Percentiles rank a stretch among this genome's conserved stretches.
These are phyloP conservation scores for Pinus taeda DNA, from an alignment of 75 land plant species.

Conservation along the genomic window DNA sequence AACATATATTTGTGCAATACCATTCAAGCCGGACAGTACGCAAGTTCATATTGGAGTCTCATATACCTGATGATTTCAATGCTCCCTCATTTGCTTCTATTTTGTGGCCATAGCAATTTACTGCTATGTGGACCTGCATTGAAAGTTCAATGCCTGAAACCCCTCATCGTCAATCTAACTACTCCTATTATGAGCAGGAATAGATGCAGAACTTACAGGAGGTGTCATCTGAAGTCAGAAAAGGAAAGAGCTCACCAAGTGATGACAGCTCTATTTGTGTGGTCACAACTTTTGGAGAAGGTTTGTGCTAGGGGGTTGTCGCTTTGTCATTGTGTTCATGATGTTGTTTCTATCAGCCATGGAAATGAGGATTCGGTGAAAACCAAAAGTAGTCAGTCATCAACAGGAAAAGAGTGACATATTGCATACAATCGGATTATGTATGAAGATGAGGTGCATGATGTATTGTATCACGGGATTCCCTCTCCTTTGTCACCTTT, in stretches of 20 bases:
- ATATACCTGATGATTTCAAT: too few species aligned
- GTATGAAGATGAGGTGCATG: background rate
- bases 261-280: background rate
- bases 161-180: conserved; percentile 5
- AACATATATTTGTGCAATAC: too few species aligned
- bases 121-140: too few species aligned
- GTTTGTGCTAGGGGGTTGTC: background rate
- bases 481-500: background rate
- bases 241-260: background rate
- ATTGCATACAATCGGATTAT: background rate
- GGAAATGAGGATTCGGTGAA: conserved; percentile 4
- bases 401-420: background rate
- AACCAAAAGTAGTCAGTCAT: background rate
- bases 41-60: too few species aligned
- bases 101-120: too few species aligned
- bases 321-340: conserved; percentile 1
- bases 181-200: conserved; percentile 8
- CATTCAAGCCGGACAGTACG: too few species aligned
- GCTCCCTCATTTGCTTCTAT: too few species aligned
- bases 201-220: conserved; percentile 7
- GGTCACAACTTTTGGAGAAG: conserved; percentile 4
- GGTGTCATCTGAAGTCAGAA: conserved; percentile 5
- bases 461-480: background rate
- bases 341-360: conserved; percentile 1
- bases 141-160: background rate